Evolutionary conservation across 1,284 basidiomycete genomes (phyloP), one percentile per base, ranked within the genome.

Genomic region (Tylopilus sp.): DNA sequence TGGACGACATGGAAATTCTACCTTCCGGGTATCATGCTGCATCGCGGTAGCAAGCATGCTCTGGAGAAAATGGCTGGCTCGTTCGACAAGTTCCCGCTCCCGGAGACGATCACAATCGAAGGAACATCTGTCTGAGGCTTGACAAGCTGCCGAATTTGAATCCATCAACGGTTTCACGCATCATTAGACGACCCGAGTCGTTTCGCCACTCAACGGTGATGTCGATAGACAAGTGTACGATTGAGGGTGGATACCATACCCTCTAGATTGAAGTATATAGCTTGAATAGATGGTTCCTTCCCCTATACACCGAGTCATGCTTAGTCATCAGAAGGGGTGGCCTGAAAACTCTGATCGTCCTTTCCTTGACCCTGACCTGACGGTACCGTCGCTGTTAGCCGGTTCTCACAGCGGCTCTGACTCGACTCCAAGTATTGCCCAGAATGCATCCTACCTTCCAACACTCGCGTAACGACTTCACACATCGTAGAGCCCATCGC

Each of bases 1-100:
- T 91, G 88, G 88, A 88, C 85, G 54, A 77, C 77, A 7, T 71
- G 73, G 52, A 64, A 67, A 45, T 89, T 79, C 60, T 90, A 87
- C 60, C 68, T 77, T 15, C 83, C 83, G 0, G 64, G 73, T 39
- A 60, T 73, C 15, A 52, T 69, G 54, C 61, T 61, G n/a, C 66
- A 67, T 41, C 61, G 59, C 21, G 14, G 5, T 29, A 63, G 53
- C 12, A 67, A 71, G 52, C 51, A 53, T 28, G 55, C 69, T 35
- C 62, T 85, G 17, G 79, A 83, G 64, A 72, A 67, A 48, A 60
- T 73, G 18, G 81, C 76, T 34, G 82, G 82, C 3, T 77, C 82
- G 0, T 81, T 84, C 51, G 77, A 80, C 43, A 48, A 56, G 18
- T 67, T 67, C 38, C 44, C 45, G 31, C 48, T 56, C 9, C 67